Percentiles rank a stretch among this genome's conserved stretches.
phyloP scores from a whole-genome alignment of 1,284 basidiomycete species.

The Tilletia caries region DNA sequence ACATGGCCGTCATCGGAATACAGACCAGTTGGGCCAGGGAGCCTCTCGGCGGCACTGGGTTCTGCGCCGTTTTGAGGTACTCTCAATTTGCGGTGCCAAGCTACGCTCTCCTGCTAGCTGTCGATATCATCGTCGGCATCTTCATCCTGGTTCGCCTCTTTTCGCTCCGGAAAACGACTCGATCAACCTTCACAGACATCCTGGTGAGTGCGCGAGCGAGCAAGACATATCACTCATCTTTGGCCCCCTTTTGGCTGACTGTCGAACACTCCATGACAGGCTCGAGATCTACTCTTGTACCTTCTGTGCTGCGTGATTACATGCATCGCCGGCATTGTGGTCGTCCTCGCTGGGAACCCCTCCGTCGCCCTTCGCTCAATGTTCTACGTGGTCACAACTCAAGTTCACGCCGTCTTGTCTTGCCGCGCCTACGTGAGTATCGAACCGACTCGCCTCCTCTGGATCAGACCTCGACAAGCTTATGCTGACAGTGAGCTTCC shows the following conservation, averaged over 20 bases:
- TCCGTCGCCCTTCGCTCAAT: not conserved
- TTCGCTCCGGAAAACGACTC: not conserved
- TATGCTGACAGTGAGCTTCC: not conserved
- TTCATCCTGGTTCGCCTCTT: not conserved
- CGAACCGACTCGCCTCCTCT: too few species aligned
- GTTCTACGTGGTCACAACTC: not conserved
- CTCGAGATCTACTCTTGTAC: not conserved
- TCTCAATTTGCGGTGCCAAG: not conserved
- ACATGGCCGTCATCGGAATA: not conserved
- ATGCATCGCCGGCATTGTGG: not conserved
- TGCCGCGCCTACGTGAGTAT: slow-evolving; percentile 8
- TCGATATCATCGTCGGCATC: not conserved
- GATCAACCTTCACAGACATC: not conserved
- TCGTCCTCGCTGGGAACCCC: not conserved
- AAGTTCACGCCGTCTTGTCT: not conserved
- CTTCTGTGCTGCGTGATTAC: not conserved
- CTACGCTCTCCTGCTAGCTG: not conserved
- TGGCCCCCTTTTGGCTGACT: not conserved
- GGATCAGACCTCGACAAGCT: not conserved
- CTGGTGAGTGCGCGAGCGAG: slow-evolving; percentile 8
- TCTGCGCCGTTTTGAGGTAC: not conserved
- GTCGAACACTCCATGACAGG: not conserved
- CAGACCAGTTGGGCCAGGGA: not conserved
- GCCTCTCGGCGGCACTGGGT: not conserved
- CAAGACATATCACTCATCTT: too few species aligned